Conservation (phyloP, 78 protist species). For the Dictyostelium firmibasis region DNA sequence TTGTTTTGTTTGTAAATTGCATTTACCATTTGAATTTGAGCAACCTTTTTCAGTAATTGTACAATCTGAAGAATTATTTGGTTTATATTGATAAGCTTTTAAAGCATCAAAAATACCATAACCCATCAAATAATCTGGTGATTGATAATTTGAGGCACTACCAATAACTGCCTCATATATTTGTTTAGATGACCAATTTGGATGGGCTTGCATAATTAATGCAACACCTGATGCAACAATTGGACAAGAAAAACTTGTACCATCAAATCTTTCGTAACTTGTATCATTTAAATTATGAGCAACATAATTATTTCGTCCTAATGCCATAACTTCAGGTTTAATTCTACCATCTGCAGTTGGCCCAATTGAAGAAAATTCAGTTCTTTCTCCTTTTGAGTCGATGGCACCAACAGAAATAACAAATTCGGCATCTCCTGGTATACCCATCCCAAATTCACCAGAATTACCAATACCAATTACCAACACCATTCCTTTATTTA, state of each 20-base stretch:
- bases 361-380: slow-evolving; percentile 55
- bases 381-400: neutral
- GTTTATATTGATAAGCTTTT: neutral
- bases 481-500: slow-evolving; percentile 46
- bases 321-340: slow-evolving; percentile 70
- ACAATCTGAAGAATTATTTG: neutral
- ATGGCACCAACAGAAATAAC: slow-evolving; percentile 63
- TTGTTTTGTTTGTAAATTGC: neutral
- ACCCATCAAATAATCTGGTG: neutral
- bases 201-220: slow-evolving; percentile 49
- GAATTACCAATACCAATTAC: slow-evolving; percentile 50
- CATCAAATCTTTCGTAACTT: slow-evolving; percentile 1
- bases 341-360: slow-evolving; percentile 66
- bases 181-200: slow-evolving; percentile 40
- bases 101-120: slow-evolving; percentile 52
- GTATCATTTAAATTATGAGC: neutral
- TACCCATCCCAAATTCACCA: slow-evolving; percentile 17
- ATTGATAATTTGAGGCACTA: neutral
- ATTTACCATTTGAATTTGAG: neutral
- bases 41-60: neutral
- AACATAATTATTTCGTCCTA: slow-evolving; percentile 29
- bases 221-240: slow-evolving; percentile 68
- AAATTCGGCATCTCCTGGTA: slow-evolving; percentile 68
- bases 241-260: slow-evolving; percentile 75
- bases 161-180: slow-evolving; percentile 36